Percentiles rank a stretch among this genome's conserved stretches.
Evolutionary conservation across 78 protist genomes (phyloP).

Genomic region (Bodo saltans): DNA sequence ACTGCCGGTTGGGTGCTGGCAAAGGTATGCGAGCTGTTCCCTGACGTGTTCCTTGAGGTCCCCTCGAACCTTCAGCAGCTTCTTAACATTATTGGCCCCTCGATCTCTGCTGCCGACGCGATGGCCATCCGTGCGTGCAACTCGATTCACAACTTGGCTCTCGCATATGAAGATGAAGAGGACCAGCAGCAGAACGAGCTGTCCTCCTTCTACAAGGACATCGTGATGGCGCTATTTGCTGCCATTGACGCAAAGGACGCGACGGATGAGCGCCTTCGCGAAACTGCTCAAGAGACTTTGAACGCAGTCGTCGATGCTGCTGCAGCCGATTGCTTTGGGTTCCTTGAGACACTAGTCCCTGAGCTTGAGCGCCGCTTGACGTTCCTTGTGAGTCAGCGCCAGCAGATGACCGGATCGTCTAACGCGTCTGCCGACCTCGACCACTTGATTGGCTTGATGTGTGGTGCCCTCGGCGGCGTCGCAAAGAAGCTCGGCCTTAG

Average conservation of each 20-base stretch:
- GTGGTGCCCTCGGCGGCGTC: not conserved
- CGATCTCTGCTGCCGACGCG: not conserved
- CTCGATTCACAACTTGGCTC: conserved; percentile 62
- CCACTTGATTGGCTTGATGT: not conserved
- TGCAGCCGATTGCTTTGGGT: not conserved
- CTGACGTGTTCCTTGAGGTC: not conserved
- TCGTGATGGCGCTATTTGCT: not conserved
- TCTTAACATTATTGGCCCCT: not conserved
- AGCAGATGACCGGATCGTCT: no score
- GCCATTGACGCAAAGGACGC: conserved; percentile 2
- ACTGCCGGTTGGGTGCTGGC: conserved; percentile 83
- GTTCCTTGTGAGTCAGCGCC: no score
- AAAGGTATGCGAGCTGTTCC: conserved; percentile 21
- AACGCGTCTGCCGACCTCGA: no score
- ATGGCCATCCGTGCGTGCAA: conserved; percentile 47
- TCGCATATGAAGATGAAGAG: conserved; percentile 5
- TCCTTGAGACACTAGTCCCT: not conserved
- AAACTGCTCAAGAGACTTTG: not conserved
- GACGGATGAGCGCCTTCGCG: not conserved
- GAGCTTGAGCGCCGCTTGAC: not conserved
- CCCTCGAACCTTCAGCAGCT: not conserved
- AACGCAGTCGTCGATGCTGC: not conserved
- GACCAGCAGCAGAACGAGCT: not conserved
- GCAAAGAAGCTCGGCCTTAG: not conserved
- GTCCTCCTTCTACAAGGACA: not conserved